phyloP scores from a whole-genome alignment of 2,329 filamentous ascomycete species.

The Fusarium foetens region DNA sequence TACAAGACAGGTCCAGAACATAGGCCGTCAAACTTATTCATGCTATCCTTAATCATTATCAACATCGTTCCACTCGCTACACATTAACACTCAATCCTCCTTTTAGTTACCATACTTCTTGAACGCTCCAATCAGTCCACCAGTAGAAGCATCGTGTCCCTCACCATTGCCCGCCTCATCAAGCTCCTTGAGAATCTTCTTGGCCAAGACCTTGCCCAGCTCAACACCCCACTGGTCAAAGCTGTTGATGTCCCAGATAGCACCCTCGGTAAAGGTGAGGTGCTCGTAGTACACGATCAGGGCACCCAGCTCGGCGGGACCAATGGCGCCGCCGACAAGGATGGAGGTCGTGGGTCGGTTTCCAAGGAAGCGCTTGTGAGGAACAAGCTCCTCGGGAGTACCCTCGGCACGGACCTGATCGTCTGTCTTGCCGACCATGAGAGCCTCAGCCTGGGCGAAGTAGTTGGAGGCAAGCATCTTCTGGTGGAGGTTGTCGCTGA shows the following conservation, averaged over 20 bases:
- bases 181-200: constrained; percentile 88
- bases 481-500: constrained; percentile 92
- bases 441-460: constrained; percentile 86
- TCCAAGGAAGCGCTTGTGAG: constrained; percentile 99
- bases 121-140: constrained; percentile 89
- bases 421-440: constrained; percentile 90
- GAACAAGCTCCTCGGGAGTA: constrained; percentile 77
- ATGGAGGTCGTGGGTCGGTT: constrained; percentile 98
- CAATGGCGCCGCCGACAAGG: constrained; percentile 88
- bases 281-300: constrained; percentile 99
- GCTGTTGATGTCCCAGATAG: constrained; percentile 99
- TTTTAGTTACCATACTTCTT: constrained; percentile 75
- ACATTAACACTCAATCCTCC: constrained; percentile 15
- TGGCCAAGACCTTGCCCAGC: constrained; percentile 94
- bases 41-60: constrained; percentile 38
- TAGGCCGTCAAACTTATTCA: constrained; percentile 24
- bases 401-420: constrained; percentile 83
- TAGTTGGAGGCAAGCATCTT: constrained; percentile 95
- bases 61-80: constrained; percentile 21
- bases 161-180: constrained; percentile 77
- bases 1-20: neutral
- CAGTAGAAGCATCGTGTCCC: constrained; percentile 88
- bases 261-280: constrained; percentile 96
- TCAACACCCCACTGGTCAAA: constrained; percentile 99
- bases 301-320: constrained; percentile 90